Evolutionary conservation across 148 eudicot species (phyloP).

Genomic region (Simmondsia chinensis): DNA sequence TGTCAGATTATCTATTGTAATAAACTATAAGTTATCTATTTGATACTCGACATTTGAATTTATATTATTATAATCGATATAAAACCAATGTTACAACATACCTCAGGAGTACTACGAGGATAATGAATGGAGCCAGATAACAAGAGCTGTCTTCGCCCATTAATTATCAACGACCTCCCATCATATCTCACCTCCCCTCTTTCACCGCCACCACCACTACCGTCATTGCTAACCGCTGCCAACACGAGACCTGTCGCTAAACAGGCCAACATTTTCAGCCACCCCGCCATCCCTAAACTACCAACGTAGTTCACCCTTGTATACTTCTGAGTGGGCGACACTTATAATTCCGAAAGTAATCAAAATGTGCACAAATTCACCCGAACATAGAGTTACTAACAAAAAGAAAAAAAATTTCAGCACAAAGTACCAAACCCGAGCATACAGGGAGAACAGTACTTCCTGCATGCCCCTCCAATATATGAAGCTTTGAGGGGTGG

Average conservation of each 20-base stretch:
- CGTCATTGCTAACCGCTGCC: not conserved
- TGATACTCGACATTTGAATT: not conserved
- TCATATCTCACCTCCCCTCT: constrained; percentile 44
- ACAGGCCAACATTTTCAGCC: not conserved
- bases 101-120: constrained; percentile 85
- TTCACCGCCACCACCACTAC: constrained; percentile 3
- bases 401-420: too few species aligned
- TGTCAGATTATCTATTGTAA: too few species aligned
- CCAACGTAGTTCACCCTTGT: too few species aligned
- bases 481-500: too few species aligned
- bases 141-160: constrained; percentile 45
- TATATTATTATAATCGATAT: too few species aligned
- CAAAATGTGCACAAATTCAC: too few species aligned
- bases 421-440: too few species aligned
- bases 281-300: too few species aligned
- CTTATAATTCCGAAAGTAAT: not conserved
- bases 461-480: too few species aligned
- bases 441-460: too few species aligned
- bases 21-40: not conserved
- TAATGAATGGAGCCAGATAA: constrained; percentile 87
- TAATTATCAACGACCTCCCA: constrained; percentile 64
- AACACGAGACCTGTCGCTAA: not conserved
- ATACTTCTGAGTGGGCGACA: too few species aligned
- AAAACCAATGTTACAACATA: not conserved
- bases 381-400: too few species aligned